Percentiles rank a stretch among this genome's conserved stretches.
These are phyloP conservation scores for Mangifera indica DNA, from an alignment of 345 rosid species.

Conservation along the genomic window DNA sequence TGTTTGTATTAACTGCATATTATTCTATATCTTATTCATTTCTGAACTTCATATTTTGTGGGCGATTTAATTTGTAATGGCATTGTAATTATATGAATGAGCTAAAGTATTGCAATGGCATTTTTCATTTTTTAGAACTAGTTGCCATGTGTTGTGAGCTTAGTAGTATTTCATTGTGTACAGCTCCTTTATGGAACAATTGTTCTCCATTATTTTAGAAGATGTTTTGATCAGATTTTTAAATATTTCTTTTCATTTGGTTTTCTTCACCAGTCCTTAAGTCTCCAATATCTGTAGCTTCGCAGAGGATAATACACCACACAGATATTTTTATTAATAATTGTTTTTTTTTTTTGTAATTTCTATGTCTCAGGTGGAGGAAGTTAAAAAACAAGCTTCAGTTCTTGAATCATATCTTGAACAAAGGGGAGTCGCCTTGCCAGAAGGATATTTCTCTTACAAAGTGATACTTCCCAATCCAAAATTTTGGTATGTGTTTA, in stretches of 20 bases:
- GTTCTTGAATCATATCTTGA: slow-evolving; percentile 86
- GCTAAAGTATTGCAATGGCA: background rate
- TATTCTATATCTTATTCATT: background rate
- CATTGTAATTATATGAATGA: background rate
- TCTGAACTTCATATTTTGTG: background rate
- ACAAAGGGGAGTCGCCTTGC: slow-evolving; percentile 79
- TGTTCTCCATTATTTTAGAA: background rate
- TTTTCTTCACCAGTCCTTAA: background rate
- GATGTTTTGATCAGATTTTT: background rate
- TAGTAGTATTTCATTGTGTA: background rate
- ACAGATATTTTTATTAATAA: background rate
- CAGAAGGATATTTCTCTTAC: slow-evolving; percentile 71
- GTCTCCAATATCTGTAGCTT: background rate
- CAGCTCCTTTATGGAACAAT: background rate
- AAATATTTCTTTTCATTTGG: background rate
- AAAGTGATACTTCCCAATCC: slow-evolving; percentile 92
- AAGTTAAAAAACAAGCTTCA: slow-evolving; percentile 55
- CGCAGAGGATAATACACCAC: no score
- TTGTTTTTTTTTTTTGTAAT: slow-evolving; percentile 1
- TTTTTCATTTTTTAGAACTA: background rate
- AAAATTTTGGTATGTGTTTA: slow-evolving; percentile 59
- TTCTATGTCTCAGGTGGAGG: slow-evolving; percentile 48
- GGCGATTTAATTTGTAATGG: background rate
- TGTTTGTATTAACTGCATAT: no score
- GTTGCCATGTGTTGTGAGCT: background rate